Percentiles rank a stretch among this genome's conserved stretches.
These are phyloP conservation scores for Sicyos edulis DNA, from an alignment of 306 rosid species.

Conservation along the genomic window DNA sequence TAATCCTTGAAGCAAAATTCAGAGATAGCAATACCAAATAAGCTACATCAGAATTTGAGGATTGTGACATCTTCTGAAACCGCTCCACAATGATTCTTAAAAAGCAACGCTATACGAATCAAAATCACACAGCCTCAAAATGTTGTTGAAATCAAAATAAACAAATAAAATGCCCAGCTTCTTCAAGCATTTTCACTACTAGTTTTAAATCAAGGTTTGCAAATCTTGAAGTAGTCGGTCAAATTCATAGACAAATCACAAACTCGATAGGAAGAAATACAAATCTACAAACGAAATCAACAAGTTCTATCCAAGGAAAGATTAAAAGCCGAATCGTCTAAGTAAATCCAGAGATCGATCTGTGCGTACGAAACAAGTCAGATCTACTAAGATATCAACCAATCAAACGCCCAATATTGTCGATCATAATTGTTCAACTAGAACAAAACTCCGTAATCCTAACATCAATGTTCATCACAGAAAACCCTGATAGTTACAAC, in stretches of 20 bases:
- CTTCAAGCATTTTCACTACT: not conserved
- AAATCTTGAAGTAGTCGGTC: too few species aligned
- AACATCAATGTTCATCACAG: not conserved
- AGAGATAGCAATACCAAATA: too few species aligned
- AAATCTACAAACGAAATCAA: not conserved
- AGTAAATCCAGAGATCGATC: slow-evolving; percentile 19
- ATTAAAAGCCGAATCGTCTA: slow-evolving; percentile 2
- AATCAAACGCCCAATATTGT: not conserved
- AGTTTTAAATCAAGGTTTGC: not conserved
- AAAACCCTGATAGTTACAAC: not conserved
- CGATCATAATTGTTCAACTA: not conserved
- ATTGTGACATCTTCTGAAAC: not conserved
- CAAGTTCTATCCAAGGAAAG: slow-evolving; percentile 3
- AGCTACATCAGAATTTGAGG: not conserved
- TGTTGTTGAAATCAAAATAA: too few species aligned
- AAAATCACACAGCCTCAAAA: not conserved
- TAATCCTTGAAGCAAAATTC: not conserved
- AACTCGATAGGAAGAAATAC: not conserved
- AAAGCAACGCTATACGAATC: slow-evolving; percentile 1
- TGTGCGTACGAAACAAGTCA: slow-evolving; percentile 1
- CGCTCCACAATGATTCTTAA: not conserved
- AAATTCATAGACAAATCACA: not conserved
- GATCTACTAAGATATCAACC: slow-evolving; percentile 11
- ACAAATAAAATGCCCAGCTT: not conserved
- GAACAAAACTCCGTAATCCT: not conserved